A percentile compares a stretch with the other conserved stretches of the same genome.
Conservation (phyloP, 805 yeast species). For the Kodamaea hsintzibuensis region DNA sequence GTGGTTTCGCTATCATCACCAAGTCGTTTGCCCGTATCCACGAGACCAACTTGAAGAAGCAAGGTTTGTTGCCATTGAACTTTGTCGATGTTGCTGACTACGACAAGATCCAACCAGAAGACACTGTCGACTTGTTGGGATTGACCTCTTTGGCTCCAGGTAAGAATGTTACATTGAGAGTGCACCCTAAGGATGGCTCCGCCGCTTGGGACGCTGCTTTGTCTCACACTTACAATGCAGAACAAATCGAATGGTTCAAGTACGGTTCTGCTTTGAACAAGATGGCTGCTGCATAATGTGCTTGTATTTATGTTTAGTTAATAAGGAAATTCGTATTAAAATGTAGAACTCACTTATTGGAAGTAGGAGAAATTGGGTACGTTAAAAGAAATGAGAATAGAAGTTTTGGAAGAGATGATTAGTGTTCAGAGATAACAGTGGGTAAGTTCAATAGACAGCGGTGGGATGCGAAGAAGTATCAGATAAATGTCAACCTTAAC, state of each 20-base stretch:
- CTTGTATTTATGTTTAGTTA: conserved; percentile 5
- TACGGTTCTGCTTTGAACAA: conserved; percentile 98
- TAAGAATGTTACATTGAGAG: conserved; percentile 79
- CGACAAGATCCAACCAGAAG: conserved; percentile 90
- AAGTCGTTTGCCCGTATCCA: conserved; percentile 98
- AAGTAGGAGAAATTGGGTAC: too few relatives aligned
- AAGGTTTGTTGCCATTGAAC: conserved; percentile 97
- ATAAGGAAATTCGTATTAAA: not conserved
- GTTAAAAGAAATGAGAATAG: too few relatives aligned
- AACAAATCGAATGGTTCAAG: conserved; percentile 99
- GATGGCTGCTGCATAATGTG: conserved; percentile 54
- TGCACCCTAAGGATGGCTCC: conserved; percentile 68
- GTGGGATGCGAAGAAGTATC: too few relatives aligned
- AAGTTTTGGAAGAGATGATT: too few relatives aligned
- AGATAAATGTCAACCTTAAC: too few relatives aligned
- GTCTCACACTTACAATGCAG: conserved; percentile 93
- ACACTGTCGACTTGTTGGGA: conserved; percentile 85
- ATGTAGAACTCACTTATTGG: too few relatives aligned
- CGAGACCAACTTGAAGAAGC: conserved; percentile 99
- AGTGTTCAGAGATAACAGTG: too few relatives aligned
- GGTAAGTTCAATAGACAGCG: too few relatives aligned
- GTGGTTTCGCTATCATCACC: conserved; percentile 97
- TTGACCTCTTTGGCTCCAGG: conserved; percentile 89
- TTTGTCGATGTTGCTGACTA: conserved; percentile 86
- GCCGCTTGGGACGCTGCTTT: conserved; percentile 85